phyloP scores from a whole-genome alignment of 1,139 yeast genomes.

The Suhomyces guaymorum region DNA sequence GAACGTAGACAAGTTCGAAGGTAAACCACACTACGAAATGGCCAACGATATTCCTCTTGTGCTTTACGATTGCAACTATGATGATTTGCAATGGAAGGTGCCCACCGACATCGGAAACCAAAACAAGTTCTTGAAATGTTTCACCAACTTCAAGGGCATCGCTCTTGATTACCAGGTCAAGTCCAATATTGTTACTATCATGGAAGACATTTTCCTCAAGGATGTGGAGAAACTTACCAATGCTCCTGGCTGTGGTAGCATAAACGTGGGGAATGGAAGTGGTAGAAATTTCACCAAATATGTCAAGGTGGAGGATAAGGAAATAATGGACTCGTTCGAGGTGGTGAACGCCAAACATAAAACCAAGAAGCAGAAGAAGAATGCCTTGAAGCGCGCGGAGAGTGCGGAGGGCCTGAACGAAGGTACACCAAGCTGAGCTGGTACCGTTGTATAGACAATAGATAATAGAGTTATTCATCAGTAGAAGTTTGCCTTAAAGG shows the following conservation, averaged over 20 bases:
- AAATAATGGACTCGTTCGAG: conserved; percentile 61
- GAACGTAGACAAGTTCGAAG: conserved; percentile 58
- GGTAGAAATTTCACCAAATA: conserved; percentile 61
- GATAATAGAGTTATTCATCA: too few species aligned
- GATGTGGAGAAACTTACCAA: conserved; percentile 22
- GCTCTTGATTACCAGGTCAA: conserved; percentile 39
- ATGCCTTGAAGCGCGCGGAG: conserved; percentile 4
- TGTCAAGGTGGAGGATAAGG: conserved; percentile 59
- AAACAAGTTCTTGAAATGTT: conserved; percentile 23
- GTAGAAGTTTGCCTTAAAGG: too few species aligned
- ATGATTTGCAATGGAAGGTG: conserved; percentile 65
- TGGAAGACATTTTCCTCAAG: conserved; percentile 25
- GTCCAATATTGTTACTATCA: conserved; percentile 34
- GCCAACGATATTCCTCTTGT: conserved; percentile 91
- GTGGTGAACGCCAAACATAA: conserved; percentile 65
- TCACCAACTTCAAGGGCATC: conserved; percentile 32
- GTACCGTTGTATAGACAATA: neutral
- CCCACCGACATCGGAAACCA: conserved; percentile 19
- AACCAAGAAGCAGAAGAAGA: conserved; percentile 38
- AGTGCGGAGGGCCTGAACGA: neutral
- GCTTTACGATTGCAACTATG: conserved; percentile 81
- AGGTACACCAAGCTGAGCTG: neutral
- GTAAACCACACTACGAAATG: conserved; percentile 83
- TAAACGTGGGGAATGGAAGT: conserved; percentile 71
- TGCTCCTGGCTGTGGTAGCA: conserved; percentile 30